Evolutionary conservation across 306 rosid genomes (phyloP).

Genomic region (Hippophae tibetana): DNA sequence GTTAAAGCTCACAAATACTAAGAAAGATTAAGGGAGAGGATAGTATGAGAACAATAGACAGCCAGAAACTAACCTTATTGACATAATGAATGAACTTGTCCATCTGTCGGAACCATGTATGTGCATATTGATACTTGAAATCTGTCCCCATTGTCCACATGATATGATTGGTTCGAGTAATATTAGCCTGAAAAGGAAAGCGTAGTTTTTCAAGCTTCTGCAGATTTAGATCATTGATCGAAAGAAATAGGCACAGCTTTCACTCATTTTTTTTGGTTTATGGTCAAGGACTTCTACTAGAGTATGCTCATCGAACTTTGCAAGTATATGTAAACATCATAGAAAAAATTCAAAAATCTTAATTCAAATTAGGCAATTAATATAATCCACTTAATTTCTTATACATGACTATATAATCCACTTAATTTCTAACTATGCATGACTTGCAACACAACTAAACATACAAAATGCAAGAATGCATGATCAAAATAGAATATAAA

Average conservation of each 20-base stretch:
- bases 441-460: not conserved
- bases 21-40: not conserved
- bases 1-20: not conserved
- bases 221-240: conserved; percentile 35
- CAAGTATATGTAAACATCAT: too few relatives aligned
- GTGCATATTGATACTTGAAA: conserved; percentile 79
- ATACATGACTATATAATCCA: too few relatives aligned
- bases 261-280: too few relatives aligned
- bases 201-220: not conserved
- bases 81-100: conserved; percentile 88
- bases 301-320: too few relatives aligned
- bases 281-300: too few relatives aligned
- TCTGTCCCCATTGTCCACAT: conserved; percentile 96
- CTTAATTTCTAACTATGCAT: too few relatives aligned
- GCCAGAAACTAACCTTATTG: conserved; percentile 44
- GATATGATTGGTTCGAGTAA: conserved; percentile 73
- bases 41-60: not conserved
- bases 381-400: too few relatives aligned
- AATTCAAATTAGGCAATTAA: too few relatives aligned
- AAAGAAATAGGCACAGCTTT: conserved; percentile 23
- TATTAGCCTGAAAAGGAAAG: conserved; percentile 48
- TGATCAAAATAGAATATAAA: not conserved
- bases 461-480: not conserved
- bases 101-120: conserved; percentile 89
- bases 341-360: too few relatives aligned